phyloP scores from a whole-genome alignment of 139 green algal species.

The Bryopsis sp. region DNA sequence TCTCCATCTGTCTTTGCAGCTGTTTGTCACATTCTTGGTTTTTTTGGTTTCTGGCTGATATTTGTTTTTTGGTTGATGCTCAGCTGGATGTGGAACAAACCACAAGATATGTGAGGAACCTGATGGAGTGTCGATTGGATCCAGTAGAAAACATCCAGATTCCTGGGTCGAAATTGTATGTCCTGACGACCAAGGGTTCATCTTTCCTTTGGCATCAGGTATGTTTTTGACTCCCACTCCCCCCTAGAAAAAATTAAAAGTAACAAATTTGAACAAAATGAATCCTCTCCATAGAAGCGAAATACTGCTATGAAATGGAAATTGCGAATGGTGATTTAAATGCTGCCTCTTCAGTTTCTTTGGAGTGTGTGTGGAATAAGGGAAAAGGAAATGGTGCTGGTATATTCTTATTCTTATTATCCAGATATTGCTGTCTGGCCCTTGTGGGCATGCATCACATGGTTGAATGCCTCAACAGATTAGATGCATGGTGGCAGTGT shows the following conservation, averaged over 20 bases:
- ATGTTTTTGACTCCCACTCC: no score
- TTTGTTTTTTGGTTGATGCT: not conserved
- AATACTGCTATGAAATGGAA: no score
- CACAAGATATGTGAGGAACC: slow-evolving; percentile 1
- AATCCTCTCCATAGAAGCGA: no score
- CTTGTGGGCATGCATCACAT: no score
- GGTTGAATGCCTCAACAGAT: no score
- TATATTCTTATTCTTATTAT: slow-evolving; percentile 11
- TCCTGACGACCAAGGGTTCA: slow-evolving; percentile 33
- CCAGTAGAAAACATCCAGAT: not conserved
- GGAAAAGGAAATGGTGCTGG: not conserved
- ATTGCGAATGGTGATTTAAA: no score
- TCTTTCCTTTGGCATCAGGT: slow-evolving; percentile 92
- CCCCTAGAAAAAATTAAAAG: no score
- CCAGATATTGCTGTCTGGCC: no score
- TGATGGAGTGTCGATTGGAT: not conserved
- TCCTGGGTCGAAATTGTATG: not conserved
- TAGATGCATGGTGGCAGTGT: slow-evolving; percentile 84
- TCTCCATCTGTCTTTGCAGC: no score
- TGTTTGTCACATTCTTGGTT: not conserved
- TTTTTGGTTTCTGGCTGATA: slow-evolving; percentile 7
- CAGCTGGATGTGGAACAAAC: slow-evolving; percentile 18
- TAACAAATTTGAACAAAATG: no score
- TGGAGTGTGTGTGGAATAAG: not conserved
- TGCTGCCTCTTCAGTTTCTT: no score